Conservation (phyloP, 2,329 filamentous ascomycete species). For the Lasiodiplodia theobromae region DNA sequence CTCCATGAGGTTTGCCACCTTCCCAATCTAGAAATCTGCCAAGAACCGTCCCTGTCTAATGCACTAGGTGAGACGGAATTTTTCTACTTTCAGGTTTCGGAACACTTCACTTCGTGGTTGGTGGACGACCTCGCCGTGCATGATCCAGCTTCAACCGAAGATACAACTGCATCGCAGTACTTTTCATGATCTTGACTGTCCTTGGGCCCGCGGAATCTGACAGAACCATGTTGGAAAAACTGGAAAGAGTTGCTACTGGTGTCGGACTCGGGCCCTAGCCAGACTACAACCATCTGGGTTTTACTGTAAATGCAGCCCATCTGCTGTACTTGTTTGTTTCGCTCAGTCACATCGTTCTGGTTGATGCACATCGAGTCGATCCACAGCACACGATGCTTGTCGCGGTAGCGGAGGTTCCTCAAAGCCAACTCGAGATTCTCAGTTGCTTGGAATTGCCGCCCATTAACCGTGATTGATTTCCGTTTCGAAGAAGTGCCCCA, state of each 20-base stretch:
- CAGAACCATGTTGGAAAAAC: conserved; percentile 15
- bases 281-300: conserved; percentile 44
- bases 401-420: conserved; percentile 17
- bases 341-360: conserved; percentile 40
- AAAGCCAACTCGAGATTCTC: conserved; percentile 26
- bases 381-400: conserved; percentile 39
- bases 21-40: no score
- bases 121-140: not conserved
- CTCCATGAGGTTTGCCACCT: no score
- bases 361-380: conserved; percentile 48
- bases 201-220: not conserved
- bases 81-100: not conserved
- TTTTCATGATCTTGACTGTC: no score
- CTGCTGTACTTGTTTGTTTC: conserved; percentile 45
- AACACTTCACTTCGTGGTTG: not conserved
- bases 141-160: conserved; percentile 12
- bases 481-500: conserved; percentile 28
- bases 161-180: no score
- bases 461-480: conserved; percentile 1
- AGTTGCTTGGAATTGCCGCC: conserved; percentile 18
- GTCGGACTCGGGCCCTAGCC: conserved; percentile 37
- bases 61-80: not conserved
- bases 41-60: not conserved
- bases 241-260: conserved; percentile 34
- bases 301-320: conserved; percentile 47